A percentile compares a stretch with the other conserved stretches of the same genome.
phyloP scores from a whole-genome alignment of 352 stramenopile genomes.

The Peronosclerospora sorghi region DNA sequence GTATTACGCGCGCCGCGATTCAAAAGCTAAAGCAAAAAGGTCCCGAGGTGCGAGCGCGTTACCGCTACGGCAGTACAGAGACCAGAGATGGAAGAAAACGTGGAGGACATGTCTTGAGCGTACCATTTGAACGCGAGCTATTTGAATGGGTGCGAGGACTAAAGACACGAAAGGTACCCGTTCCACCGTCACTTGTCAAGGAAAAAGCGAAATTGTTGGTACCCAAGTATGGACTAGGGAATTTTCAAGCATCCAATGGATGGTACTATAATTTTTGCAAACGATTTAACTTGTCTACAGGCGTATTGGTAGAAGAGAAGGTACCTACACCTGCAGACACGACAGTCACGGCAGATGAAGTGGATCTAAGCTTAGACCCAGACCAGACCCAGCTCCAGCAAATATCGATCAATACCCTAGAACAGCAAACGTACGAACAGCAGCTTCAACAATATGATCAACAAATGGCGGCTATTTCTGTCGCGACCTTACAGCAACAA shows the following conservation, averaged over 20 bases:
- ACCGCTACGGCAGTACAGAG: conserved; percentile 29
- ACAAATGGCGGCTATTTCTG: conserved; percentile 11
- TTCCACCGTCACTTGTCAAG: conserved; percentile 36
- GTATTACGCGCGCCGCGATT: conserved; percentile 32
- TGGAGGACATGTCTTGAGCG: conserved; percentile 22
- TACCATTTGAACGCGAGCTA: conserved; percentile 31
- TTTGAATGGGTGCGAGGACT: conserved; percentile 36
- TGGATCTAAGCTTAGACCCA: conserved; percentile 4
- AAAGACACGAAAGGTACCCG: conserved; percentile 31
- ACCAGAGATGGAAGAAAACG: conserved; percentile 29
- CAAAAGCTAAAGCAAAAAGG: conserved; percentile 37
- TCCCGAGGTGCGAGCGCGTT: conserved; percentile 22
- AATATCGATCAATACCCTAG: conserved; percentile 6
- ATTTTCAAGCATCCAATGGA: conserved; percentile 37
- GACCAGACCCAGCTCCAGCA: conserved; percentile 11
- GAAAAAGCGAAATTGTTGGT: conserved; percentile 40
- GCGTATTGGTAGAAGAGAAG: conserved; percentile 22
- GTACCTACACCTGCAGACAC: not conserved
- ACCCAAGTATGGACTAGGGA: conserved; percentile 29
- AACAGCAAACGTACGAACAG: conserved; percentile 14
- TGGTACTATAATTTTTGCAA: conserved; percentile 50
- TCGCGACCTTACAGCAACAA: conserved; percentile 5
- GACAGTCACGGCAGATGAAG: not conserved
- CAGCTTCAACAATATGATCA: conserved; percentile 24
- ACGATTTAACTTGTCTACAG: conserved; percentile 25